Percentiles rank a stretch among this genome's conserved stretches.
Evolutionary conservation across 2,329 filamentous ascomycete genomes (phyloP).

Genomic region (Penicillium frequentans): DNA sequence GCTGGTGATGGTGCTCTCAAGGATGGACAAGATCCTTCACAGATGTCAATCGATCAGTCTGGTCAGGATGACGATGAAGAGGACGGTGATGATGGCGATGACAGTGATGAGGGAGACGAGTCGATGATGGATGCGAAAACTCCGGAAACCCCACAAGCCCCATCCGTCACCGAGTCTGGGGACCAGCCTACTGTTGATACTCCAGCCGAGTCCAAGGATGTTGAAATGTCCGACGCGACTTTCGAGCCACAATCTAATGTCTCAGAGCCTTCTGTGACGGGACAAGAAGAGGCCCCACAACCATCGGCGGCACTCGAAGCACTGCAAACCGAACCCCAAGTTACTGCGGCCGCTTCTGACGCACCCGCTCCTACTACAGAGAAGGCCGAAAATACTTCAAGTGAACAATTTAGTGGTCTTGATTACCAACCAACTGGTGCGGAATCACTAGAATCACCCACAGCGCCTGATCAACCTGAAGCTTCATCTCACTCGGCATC

Average conservation of each 20-base stretch:
- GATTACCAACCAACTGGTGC: background rate
- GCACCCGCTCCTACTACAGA: slow-evolving; percentile 5
- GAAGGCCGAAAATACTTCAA: slow-evolving; percentile 2
- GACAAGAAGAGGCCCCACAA: background rate
- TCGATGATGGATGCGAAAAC: slow-evolving; percentile 49
- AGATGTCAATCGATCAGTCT: slow-evolving; percentile 41
- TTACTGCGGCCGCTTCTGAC: slow-evolving; percentile 7
- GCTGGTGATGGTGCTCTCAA: slow-evolving; percentile 35
- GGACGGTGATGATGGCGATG: slow-evolving; percentile 50
- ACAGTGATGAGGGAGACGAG: slow-evolving; percentile 54
- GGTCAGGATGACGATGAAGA: slow-evolving; percentile 50
- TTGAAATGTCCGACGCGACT: slow-evolving; percentile 20
- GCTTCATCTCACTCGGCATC: background rate
- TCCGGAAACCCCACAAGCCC: slow-evolving; percentile 37
- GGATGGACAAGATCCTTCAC: slow-evolving; percentile 48
- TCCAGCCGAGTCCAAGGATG: slow-evolving; percentile 16
- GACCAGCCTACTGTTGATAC: slow-evolving; percentile 15
- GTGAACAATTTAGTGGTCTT: background rate
- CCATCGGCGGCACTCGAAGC: background rate
- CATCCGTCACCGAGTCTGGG: slow-evolving; percentile 24
- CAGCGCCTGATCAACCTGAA: background rate
- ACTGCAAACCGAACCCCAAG: slow-evolving; percentile 1
- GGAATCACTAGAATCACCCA: background rate
- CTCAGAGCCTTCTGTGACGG: slow-evolving; percentile 4
- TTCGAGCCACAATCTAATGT: slow-evolving; percentile 8